These are phyloP conservation scores for Myriosclerotinia scirpicola DNA, from an alignment of 2,329 filamentous ascomycete genomes.

Conservation along the genomic window DNA sequence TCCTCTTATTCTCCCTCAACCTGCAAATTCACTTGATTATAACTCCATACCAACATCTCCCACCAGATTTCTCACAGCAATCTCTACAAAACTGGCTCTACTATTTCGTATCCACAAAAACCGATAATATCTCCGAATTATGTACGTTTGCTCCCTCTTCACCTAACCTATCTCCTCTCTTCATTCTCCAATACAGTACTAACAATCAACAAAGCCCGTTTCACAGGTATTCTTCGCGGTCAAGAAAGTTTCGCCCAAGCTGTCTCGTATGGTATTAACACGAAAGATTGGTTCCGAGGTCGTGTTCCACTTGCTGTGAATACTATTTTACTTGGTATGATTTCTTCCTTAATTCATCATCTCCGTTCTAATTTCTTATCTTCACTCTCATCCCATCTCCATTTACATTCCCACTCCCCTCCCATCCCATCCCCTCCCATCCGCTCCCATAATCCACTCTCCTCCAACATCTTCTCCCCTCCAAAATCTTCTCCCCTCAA, in stretches of 20 bases:
- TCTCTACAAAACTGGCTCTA: slow-evolving; percentile 9
- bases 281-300: slow-evolving; percentile 46
- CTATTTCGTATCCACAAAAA: slow-evolving; percentile 8
- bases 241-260: slow-evolving; percentile 49
- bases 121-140: slow-evolving; percentile 25
- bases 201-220: slow-evolving; percentile 32
- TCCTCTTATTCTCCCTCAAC: neutral
- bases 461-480: neutral
- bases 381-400: neutral
- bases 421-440: neutral
- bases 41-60: neutral
- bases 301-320: slow-evolving; percentile 46
- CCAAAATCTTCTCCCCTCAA: neutral
- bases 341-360: neutral
- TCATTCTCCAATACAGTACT: too few relatives aligned
- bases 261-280: slow-evolving; percentile 47
- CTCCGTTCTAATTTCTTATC: too few relatives aligned
- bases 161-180: neutral
- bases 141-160: neutral
- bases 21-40: neutral
- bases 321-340: slow-evolving; percentile 14
- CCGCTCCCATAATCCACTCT: neutral
- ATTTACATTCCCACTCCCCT: too few relatives aligned
- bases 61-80: neutral
- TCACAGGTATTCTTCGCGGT: slow-evolving; percentile 46